phyloP scores from a whole-genome alignment of 1,139 yeast genomes.

The Barnettozyma hawaiiensis region DNA sequence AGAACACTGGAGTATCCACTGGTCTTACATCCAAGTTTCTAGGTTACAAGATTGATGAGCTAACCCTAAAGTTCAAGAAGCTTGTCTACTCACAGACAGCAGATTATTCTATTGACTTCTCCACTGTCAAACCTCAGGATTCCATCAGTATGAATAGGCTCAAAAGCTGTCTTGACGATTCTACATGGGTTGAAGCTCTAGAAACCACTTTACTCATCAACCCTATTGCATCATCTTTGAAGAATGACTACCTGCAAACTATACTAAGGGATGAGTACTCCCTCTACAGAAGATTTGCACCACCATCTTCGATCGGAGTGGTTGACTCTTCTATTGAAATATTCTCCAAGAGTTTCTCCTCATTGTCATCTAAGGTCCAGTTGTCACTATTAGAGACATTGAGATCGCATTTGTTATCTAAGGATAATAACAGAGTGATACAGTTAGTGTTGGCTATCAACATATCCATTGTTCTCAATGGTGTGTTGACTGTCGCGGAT shows the following conservation, averaged over 20 bases:
- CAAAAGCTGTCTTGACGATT: constrained; percentile 29
- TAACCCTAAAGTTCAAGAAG: constrained; percentile 3
- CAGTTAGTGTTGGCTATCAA: constrained; percentile 55
- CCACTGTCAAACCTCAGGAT: constrained; percentile 10
- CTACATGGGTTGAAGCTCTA: constrained; percentile 32
- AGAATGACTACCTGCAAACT: constrained; percentile 36
- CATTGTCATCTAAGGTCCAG: constrained; percentile 74
- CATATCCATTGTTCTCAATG: constrained; percentile 57
- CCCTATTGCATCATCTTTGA: constrained; percentile 35
- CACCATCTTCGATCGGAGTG: constrained; percentile 45
- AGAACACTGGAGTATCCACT: not conserved
- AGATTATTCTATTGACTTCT: constrained; percentile 21
- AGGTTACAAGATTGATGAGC: constrained; percentile 10
- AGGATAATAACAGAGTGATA: constrained; percentile 31
- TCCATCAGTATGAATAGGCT: constrained; percentile 26
- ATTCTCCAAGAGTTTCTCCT: constrained; percentile 66
- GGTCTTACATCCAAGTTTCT: constrained; percentile 10
- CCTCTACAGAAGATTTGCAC: constrained; percentile 26
- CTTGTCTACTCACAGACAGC: not conserved
- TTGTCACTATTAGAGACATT: constrained; percentile 79
- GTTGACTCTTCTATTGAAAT: constrained; percentile 76
- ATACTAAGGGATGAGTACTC: constrained; percentile 27
- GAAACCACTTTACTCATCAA: constrained; percentile 29
- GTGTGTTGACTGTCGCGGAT: constrained; percentile 36
- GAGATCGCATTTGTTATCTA: constrained; percentile 45